A percentile compares a stretch with the other conserved stretches of the same genome.
Evolutionary conservation across 2,329 filamentous ascomycete species (phyloP).

Genomic region (Colletotrichum sp.): DNA sequence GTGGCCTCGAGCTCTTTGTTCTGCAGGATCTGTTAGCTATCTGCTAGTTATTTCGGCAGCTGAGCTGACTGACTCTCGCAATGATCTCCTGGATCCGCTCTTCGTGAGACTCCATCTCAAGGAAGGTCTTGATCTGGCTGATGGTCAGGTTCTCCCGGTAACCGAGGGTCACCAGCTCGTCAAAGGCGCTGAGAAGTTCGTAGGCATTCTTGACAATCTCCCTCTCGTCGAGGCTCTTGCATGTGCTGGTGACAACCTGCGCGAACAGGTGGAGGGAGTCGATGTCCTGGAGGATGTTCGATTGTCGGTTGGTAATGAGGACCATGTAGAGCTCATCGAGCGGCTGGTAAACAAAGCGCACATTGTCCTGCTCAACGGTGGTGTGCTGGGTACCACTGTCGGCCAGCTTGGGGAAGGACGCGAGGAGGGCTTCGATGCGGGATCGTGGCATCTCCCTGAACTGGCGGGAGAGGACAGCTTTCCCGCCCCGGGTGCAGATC

Average conservation of each 20-base stretch:
- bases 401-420: conserved; percentile 96
- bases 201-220: conserved; percentile 96
- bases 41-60: neutral
- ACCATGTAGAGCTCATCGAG: conserved; percentile 99
- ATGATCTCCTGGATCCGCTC: conserved; percentile 99
- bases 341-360: conserved; percentile 98
- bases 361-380: conserved; percentile 98
- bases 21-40: conserved; percentile 47
- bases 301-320: conserved; percentile 98
- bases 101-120: conserved; percentile 99
- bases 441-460: conserved; percentile 98
- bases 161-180: conserved; percentile 93
- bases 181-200: conserved; percentile 94
- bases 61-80: conserved; percentile 68
- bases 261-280: conserved; percentile 97
- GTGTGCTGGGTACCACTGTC: conserved; percentile 97
- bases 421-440: conserved; percentile 93
- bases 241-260: conserved; percentile 95
- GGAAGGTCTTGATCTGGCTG: conserved; percentile 97
- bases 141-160: conserved; percentile 97
- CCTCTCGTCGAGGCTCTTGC: conserved; percentile 93
- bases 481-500: conserved; percentile 97
- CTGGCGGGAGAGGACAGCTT: conserved; percentile 96
- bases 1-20: conserved; percentile 99
- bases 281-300: conserved; percentile 99